Evolutionary conservation across 352 stramenopile species (phyloP).

Genomic region (Blastocystis sp.): DNA sequence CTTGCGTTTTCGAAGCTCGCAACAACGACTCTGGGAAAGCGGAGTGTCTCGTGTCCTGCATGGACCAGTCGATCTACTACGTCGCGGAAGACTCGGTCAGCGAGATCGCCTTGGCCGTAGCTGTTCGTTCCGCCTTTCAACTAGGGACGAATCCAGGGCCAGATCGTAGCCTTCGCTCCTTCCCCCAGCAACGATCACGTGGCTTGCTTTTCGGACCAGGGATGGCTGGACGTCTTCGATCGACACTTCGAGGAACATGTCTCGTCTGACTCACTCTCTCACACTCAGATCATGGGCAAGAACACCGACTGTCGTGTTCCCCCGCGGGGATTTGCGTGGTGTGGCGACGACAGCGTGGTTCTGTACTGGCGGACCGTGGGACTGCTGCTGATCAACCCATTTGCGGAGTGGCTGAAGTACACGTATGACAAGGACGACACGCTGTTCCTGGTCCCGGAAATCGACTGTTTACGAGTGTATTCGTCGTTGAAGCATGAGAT

Average conservation of each 20-base stretch:
- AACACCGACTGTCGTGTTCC: slow-evolving; percentile 61
- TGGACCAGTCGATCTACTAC: slow-evolving; percentile 35
- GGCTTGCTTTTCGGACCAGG: slow-evolving; percentile 57
- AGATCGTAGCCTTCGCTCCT: neutral
- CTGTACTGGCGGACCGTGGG: slow-evolving; percentile 61
- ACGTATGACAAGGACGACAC: slow-evolving; percentile 62
- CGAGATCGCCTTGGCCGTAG: neutral
- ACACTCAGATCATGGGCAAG: neutral
- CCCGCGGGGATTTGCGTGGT: slow-evolving; percentile 63
- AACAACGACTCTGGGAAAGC: slow-evolving; percentile 16
- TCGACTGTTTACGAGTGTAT: slow-evolving; percentile 62
- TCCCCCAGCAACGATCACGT: slow-evolving; percentile 44
- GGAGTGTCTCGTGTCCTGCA: slow-evolving; percentile 31
- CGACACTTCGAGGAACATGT: slow-evolving; percentile 38
- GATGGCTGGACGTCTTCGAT: slow-evolving; percentile 62
- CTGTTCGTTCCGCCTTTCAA: neutral
- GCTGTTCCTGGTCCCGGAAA: slow-evolving; percentile 60
- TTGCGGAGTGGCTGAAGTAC: slow-evolving; percentile 64
- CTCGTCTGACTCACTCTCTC: neutral
- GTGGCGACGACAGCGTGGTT: slow-evolving; percentile 62
- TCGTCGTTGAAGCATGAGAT: slow-evolving; percentile 60
- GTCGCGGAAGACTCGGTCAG: neutral
- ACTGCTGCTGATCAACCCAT: slow-evolving; percentile 61
- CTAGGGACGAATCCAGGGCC: slow-evolving; percentile 2
- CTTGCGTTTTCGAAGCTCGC: slow-evolving; percentile 31